Base-by-base conservation (phyloP, 495 filamentous ascomycete genomes). In the Penicillium soppii region DNA sequence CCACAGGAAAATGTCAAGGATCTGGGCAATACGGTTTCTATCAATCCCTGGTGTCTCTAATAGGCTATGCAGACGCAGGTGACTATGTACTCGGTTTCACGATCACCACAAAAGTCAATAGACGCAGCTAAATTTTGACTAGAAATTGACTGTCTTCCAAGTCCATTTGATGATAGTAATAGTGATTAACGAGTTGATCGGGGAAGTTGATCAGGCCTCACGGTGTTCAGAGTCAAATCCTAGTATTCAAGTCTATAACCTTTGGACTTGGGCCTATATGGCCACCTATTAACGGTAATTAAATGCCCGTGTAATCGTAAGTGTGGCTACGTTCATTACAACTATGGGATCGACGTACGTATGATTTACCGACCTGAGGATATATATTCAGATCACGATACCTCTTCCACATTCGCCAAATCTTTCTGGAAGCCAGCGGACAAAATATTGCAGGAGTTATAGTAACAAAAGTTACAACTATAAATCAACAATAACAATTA, bases 331-430 rank as follows among this genome's bases (percentile, higher is more conserved):
- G n/a, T n/a, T n/a, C n/a, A n/a, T n/a, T n/a, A n/a, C n/a, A n/a
- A n/a, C n/a, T n/a, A n/a, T n/a, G n/a, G n/a, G n/a, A n/a, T n/a
- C n/a, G n/a, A n/a, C n/a, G n/a, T n/a, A n/a, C n/a, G n/a, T n/a
- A n/a, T n/a, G n/a, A n/a, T n/a, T n/a, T n/a, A n/a, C n/a, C n/a
- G n/a, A n/a, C n/a, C n/a, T n/a, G 5, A 36, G n/a, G 16, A 42
- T 32, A 42, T 36, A 42, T 50, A 42, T 50, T 39, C 36, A 12
- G 43, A 50, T 20, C 20, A 43, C n/a, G 13, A 36, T 20, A 33
- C 26, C 19, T 50, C 38, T 50, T 42, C n/a, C 38, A 13, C 33
- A 26, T 33, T 50, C 37, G 47, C 33, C 42, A 16, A 33, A 42
- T 2, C 26, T 3, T 27, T 50, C 38, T 21, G 17, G 26, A 50